Evolutionary conservation across 2,329 filamentous ascomycete species (phyloP), one percentile per base, ranked within the genome.

Genomic region (Fusarium aywerte): DNA sequence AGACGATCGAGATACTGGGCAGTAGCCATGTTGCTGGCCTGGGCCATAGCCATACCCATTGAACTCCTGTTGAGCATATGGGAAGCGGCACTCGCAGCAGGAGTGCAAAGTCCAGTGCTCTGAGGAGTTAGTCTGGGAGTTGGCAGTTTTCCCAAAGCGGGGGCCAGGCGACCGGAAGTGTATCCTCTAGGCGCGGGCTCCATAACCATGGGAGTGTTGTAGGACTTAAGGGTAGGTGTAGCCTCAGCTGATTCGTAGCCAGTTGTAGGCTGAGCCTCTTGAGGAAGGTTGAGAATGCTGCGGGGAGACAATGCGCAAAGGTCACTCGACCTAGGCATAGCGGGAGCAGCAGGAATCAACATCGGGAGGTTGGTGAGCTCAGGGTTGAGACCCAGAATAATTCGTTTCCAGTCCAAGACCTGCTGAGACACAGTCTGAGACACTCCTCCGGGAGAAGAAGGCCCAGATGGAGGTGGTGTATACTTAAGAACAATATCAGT

Each of bases 401-500:
- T 80, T 25, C 81, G 81, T 72, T 86, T 87, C 84, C 88, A 90
- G 62, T 87, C 82, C 47, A 79, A 76, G 53, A 80, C 82, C 70
- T 85, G 83, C 44, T 80, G 80, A 48, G 84, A 79, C 29, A 81
- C 77, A 4, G 77, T 59, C 59, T 79, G 80, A n/a, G 78, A 78
- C 16, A 76, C 70, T 20, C 79, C 79, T 39, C 85, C 85, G 4
- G 86, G 82, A 9, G 86, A 84, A 8, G 86, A 82, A 15, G 86
- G 85, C 45, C 85, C 59, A 18, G 59, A 83, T 1, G 85, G 83
- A 12, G 93, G 92, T 25, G 93, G 92, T 15, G 91, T 94, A 74
- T 93, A 91, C 79, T 92, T 92, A 69, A 97, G 82, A 52, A 98
- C 92, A 67, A 97, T 90, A 66, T 97, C 92, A 42, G 93, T 95